These are phyloP conservation scores for Zymoseptoria tritici DNA, from an alignment of 2,329 filamentous ascomycete genomes.

Conservation along the genomic window DNA sequence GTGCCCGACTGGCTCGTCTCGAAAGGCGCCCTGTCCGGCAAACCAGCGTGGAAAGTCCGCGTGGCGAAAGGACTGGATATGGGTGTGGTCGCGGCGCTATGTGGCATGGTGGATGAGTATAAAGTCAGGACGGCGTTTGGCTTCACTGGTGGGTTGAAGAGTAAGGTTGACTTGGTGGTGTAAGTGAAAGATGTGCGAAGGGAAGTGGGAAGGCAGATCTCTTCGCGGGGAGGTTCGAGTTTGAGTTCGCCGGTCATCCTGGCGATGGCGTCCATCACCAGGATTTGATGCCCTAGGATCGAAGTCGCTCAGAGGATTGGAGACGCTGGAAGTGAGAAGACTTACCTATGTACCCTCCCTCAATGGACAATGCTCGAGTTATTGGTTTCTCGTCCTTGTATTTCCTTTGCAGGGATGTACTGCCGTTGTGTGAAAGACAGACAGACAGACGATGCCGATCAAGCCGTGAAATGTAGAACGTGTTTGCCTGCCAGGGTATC, in stretches of 20 bases:
- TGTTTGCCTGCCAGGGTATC: neutral
- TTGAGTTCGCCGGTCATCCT: no score
- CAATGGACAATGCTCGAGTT: no score
- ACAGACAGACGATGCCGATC: neutral
- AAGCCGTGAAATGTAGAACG: neutral
- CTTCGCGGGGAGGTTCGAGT: no score
- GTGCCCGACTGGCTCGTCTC: neutral
- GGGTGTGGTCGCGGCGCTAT: neutral
- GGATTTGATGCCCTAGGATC: no score
- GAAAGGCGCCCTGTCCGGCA: neutral
- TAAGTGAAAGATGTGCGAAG: neutral
- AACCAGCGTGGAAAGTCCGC: neutral
- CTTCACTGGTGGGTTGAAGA: neutral
- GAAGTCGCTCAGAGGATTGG: no score
- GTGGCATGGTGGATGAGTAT: neutral
- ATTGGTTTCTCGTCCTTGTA: no score
- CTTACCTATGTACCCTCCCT: no score
- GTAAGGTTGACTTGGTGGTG: neutral
- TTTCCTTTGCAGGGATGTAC: neutral
- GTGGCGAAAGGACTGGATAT: neutral
- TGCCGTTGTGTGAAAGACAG: neutral
- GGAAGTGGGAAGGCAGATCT: neutral
- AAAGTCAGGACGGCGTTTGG: neutral
- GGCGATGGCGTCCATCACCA: no score
- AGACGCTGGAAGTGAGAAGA: no score